A percentile compares a stretch with the other conserved stretches of the same genome.
Conservation (phyloP, 495 filamentous ascomycete genomes). For the Chaetomium fimeti region DNA sequence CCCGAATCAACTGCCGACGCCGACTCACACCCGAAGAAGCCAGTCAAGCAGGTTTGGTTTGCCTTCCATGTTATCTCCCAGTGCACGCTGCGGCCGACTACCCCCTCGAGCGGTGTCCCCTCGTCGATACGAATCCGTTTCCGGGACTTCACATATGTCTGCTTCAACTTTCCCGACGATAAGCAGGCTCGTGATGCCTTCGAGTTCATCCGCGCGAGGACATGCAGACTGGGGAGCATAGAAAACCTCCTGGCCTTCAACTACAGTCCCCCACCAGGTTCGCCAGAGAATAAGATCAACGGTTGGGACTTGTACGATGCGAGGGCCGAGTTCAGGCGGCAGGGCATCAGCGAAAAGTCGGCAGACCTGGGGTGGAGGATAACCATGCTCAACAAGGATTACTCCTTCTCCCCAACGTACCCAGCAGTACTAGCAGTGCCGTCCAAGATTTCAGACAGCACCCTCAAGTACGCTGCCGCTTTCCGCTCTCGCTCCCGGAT, state of each 20-base stretch:
- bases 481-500: constrained; percentile 87
- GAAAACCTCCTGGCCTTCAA: constrained; percentile 91
- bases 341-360: constrained; percentile 75
- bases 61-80: constrained; percentile 86
- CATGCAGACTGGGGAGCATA: constrained; percentile 77
- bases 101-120: constrained; percentile 64
- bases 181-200: constrained; percentile 78
- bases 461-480: constrained; percentile 85
- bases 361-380: constrained; percentile 82
- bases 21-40: constrained; percentile 46
- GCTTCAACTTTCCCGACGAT: constrained; percentile 81
- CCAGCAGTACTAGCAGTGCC: constrained; percentile 82
- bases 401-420: constrained; percentile 92
- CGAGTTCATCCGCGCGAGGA: constrained; percentile 78
- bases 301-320: constrained; percentile 90
- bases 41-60: constrained; percentile 74
- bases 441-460: constrained; percentile 87
- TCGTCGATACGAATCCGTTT: constrained; percentile 87
- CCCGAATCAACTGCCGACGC: constrained; percentile 31
- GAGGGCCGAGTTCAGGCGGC: constrained; percentile 72
- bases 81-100: constrained; percentile 68
- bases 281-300: constrained; percentile 68
- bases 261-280: constrained; percentile 65
- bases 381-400: constrained; percentile 84
- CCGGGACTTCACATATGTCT: constrained; percentile 88